Base-by-base conservation (phyloP, 768 basidiomycete species). In the Lactarius tabidus region DNA sequence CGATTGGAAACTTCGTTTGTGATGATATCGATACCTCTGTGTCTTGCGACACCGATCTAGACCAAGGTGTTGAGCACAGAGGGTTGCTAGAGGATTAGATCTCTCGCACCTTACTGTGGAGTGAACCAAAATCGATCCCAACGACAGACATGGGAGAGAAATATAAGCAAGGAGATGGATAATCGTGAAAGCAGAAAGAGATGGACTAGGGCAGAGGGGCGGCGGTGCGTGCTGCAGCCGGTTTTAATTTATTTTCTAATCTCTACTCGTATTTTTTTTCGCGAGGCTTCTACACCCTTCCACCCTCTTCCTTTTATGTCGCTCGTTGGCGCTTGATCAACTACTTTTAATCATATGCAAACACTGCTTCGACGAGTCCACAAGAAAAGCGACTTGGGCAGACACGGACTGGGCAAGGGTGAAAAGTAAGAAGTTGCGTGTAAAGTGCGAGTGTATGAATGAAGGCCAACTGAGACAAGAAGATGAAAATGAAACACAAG, bases 11-110 rank as follows among this genome's bases (percentile, higher is more conserved):
- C 94, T 76, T 99, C 96, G 77, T 99, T 99, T 66, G 87, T 82
- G 80, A 99, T 96, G 77, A 99, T 95, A 83, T 99, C 96, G 80
- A 99, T 96, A 71, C 96, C 96, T 74, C 93, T 85, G 79, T 92
- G 89, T 78, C 95, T 85, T 23, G 95, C 95, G 69, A 96, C 95
- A 80, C 95, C 95, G 75, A 98, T 95, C 93, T 92, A 69, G 10
- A 75, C 55, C 51, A 39, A 58, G 67, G 67, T 69, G 62, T 61
- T 68, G 58, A 60, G 62, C 28, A 60, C 31, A 29, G 35, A 57
- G 18, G n/a, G 28, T 20, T 15, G 26, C 39, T 48, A 36, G 43
- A 35, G 59, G 28, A 26, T 38, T n/a, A 4, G 14, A 23, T 39
- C 6, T 48, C 6, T 75, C 79, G 43, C 64, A 90, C 92, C 84